phyloP scores from a whole-genome alignment of 148 eudicot genomes.

The Polygonum maritimum region DNA sequence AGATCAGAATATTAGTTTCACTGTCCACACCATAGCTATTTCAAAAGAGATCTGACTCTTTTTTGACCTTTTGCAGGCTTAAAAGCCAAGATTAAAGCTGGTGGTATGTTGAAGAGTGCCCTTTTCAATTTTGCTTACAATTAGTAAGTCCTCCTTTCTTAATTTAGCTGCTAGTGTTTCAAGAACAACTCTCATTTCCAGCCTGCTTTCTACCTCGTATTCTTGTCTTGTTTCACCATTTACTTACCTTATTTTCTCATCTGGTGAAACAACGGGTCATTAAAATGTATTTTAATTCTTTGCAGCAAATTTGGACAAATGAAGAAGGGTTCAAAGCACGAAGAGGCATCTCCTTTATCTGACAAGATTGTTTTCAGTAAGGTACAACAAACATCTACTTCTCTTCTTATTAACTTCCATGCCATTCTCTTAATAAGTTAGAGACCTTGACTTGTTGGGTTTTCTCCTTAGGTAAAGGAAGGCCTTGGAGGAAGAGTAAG shows the following conservation, averaged over 20 bases:
- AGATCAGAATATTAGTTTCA: not conserved
- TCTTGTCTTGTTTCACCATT: not conserved
- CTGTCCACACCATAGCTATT: not conserved
- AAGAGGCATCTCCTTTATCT: slow-evolving; percentile 64
- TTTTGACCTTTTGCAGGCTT: slow-evolving; percentile 39
- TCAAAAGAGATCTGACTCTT: slow-evolving; percentile 3
- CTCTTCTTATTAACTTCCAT: not conserved
- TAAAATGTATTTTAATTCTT: slow-evolving; percentile 2
- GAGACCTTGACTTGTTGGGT: not conserved
- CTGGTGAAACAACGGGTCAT: not conserved
- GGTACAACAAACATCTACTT: slow-evolving; percentile 28
- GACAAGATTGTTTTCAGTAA: slow-evolving; percentile 86
- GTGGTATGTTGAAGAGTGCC: slow-evolving; percentile 54
- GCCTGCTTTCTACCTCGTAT: not conserved
- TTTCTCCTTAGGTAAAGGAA: slow-evolving; percentile 60
- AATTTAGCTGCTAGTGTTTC: not conserved
- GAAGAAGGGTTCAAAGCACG: slow-evolving; percentile 63
- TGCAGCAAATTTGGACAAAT: slow-evolving; percentile 67
- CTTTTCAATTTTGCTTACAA: slow-evolving; percentile 65
- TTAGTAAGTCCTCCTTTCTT: not conserved
- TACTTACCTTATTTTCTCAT: not conserved
- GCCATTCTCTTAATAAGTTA: not conserved
- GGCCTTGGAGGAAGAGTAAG: slow-evolving; percentile 84
- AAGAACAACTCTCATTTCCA: not conserved
- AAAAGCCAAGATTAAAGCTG: slow-evolving; percentile 73